Conservation (phyloP, 169 alveolate genomes). For the Cryptosporidium felis region DNA sequence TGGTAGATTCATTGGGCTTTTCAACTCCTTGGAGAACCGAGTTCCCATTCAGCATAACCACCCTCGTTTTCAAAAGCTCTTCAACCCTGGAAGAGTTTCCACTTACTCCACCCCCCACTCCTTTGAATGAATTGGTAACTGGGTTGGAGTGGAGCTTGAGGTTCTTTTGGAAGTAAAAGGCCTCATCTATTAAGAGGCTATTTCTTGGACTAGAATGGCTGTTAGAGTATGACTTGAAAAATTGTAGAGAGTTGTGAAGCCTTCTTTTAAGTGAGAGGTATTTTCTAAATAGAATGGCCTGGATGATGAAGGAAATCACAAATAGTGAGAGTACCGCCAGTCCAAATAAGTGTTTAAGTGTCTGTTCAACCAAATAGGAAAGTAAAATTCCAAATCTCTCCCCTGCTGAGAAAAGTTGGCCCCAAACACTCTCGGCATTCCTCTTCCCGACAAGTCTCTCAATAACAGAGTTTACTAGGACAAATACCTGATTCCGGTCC, state of each 20-base stretch:
- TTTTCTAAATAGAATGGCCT: conserved; percentile 2
- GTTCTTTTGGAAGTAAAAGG: conserved; percentile 9
- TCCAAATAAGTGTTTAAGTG: not conserved
- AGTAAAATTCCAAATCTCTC: not conserved
- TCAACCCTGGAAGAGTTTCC: no score
- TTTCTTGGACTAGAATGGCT: conserved; percentile 15
- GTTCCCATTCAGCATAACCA: no score
- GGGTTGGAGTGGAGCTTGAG: conserved; percentile 37
- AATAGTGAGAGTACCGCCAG: not conserved
- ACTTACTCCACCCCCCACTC: no score
- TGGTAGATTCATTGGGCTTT: no score
- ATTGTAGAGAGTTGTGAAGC: conserved; percentile 42
- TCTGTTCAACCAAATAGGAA: not conserved
- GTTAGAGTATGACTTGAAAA: conserved; percentile 17
- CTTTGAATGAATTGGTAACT: not conserved
- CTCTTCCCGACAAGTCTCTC: no score
- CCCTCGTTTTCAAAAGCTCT: no score
- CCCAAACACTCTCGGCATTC: not conserved
- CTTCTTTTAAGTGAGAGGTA: conserved; percentile 44
- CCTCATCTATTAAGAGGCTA: conserved; percentile 15
- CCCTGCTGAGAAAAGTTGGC: not conserved
- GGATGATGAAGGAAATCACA: not conserved
- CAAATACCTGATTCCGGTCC: not conserved
- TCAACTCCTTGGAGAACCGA: no score
- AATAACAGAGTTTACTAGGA: no score